phyloP scores from a whole-genome alignment of 371 early-diverging fungal genomes.

The Rhizopus stolonifer region DNA sequence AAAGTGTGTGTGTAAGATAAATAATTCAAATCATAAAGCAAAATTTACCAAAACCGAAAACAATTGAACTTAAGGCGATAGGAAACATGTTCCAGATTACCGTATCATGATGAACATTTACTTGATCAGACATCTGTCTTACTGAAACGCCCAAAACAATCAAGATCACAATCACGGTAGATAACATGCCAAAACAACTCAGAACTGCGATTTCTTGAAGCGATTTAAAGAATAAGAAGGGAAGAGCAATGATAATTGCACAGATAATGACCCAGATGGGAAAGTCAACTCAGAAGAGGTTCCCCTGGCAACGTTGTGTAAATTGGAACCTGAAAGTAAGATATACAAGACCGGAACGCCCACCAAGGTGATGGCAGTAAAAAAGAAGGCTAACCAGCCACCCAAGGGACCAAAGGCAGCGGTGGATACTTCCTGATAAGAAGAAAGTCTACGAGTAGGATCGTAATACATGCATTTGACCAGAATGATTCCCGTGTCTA shows the following conservation, averaged over 20 bases:
- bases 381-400: constrained; percentile 61
- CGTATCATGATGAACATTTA: constrained; percentile 26
- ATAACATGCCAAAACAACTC: constrained; percentile 30
- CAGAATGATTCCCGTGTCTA: constrained; percentile 69
- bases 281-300: constrained; percentile 34
- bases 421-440: constrained; percentile 58
- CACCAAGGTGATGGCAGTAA: constrained; percentile 62
- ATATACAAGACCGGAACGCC: constrained; percentile 76
- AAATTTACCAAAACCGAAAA: constrained; percentile 54
- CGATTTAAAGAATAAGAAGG: constrained; percentile 68
- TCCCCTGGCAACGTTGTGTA: constrained; percentile 43
- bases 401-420: constrained; percentile 68
- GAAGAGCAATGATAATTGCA: constrained; percentile 60
- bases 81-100: constrained; percentile 57
- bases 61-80: constrained; percentile 61
- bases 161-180: constrained; percentile 28
- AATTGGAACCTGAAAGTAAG: constrained; percentile 68
- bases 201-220: constrained; percentile 75
- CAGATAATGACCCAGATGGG: constrained; percentile 66
- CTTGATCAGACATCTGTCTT: constrained; percentile 12
- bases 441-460: constrained; percentile 38
- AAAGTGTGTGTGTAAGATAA: neutral
- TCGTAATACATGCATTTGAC: constrained; percentile 75
- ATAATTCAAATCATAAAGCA: neutral
- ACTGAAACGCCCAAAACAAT: constrained; percentile 25